A percentile compares a stretch with the other conserved stretches of the same genome.
Evolutionary conservation across 192 early-diverging fungal species (phyloP).

Genomic region (Dissophora globulifera): DNA sequence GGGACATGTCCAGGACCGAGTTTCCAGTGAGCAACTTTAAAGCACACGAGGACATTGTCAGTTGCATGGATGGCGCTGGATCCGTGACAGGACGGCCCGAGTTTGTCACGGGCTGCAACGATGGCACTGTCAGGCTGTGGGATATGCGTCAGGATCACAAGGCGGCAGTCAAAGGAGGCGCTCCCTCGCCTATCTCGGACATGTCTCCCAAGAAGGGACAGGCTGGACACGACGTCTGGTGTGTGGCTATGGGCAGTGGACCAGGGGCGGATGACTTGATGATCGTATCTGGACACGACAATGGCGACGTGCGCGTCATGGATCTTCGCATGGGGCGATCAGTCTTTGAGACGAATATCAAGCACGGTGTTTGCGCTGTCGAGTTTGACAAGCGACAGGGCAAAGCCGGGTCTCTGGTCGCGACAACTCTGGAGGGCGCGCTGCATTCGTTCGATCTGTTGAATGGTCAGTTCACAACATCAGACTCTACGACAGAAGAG

Average conservation of each 20-base stretch:
- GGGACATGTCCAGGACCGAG: slow-evolving; percentile 32
- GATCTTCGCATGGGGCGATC: slow-evolving; percentile 15
- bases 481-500: neutral
- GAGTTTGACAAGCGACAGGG: slow-evolving; percentile 30
- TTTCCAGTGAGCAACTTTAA: slow-evolving; percentile 17
- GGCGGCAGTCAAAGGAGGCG: neutral
- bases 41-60: slow-evolving; percentile 39
- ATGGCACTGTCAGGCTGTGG: slow-evolving; percentile 35
- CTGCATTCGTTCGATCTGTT: slow-evolving; percentile 20
- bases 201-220: slow-evolving; percentile 16
- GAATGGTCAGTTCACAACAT: neutral
- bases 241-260: slow-evolving; percentile 11
- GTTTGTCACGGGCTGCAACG: slow-evolving; percentile 36
- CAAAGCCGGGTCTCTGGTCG: slow-evolving; percentile 10
- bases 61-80: slow-evolving; percentile 43
- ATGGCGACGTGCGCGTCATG: slow-evolving; percentile 35
- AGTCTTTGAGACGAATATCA: slow-evolving; percentile 33
- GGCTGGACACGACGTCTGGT: slow-evolving; percentile 29
- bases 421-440: slow-evolving; percentile 22
- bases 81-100: slow-evolving; percentile 17
- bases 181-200: slow-evolving; percentile 6
- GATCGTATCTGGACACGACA: slow-evolving; percentile 29
- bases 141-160: slow-evolving; percentile 37
- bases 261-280: slow-evolving; percentile 14
- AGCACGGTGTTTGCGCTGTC: slow-evolving; percentile 25